These are phyloP conservation scores for Trypanosoma congolense DNA, from an alignment of 208 protist species.

Conservation along the genomic window DNA sequence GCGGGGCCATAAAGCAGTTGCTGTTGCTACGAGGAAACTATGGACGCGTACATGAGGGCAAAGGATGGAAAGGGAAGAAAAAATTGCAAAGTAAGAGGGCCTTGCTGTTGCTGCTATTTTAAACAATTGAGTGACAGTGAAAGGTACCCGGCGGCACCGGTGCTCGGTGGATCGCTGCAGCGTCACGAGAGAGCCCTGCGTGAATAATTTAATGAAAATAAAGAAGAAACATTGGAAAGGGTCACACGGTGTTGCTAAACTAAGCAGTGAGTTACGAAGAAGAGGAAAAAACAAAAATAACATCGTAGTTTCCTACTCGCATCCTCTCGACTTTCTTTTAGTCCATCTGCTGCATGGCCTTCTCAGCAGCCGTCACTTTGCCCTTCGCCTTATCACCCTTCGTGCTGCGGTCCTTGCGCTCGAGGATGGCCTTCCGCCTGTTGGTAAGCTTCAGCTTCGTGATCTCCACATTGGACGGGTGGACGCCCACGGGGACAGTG, in stretches of 20 bases:
- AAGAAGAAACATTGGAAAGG: constrained; percentile 10
- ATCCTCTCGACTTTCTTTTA: constrained; percentile 28
- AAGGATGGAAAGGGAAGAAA: no score
- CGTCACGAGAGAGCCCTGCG: constrained; percentile 18
- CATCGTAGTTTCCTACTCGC: no score
- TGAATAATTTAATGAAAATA: neutral
- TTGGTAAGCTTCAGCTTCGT: constrained; percentile 99
- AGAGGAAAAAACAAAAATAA: no score
- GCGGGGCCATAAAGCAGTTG: no score
- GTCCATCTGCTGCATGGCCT: constrained; percentile 92
- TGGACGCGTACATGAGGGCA: no score
- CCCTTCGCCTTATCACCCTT: constrained; percentile 91
- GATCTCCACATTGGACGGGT: constrained; percentile 99
- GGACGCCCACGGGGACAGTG: constrained; percentile 92
- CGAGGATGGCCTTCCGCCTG: constrained; percentile 97
- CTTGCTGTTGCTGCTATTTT: no score
- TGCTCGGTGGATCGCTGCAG: no score
- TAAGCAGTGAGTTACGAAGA: constrained; percentile 23
- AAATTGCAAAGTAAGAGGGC: no score
- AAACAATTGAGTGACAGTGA: no score
- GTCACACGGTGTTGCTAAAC: constrained; percentile 4
- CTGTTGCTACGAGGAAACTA: no score
- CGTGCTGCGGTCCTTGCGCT: constrained; percentile 87
- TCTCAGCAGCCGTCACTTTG: constrained; percentile 87
- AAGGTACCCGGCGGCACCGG: no score